Conservation (phyloP, 495 filamentous ascomycete species). For the Aspergillus coremiiformis region DNA sequence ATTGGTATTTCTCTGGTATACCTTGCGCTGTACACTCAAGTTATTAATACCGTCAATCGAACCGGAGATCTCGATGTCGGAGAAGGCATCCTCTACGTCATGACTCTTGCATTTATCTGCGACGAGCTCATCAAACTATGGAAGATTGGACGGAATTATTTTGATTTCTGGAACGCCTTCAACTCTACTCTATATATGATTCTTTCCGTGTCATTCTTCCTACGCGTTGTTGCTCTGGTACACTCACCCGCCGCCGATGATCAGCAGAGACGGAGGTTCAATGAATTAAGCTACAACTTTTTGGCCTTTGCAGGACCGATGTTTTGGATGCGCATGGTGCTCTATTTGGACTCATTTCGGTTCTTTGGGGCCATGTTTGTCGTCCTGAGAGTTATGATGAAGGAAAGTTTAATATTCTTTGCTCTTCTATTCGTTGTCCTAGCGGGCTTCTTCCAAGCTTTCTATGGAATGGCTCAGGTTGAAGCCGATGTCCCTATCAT, state of each 20-base stretch:
- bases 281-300: slow-evolving; percentile 85
- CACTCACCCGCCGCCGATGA: slow-evolving; percentile 47
- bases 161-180: slow-evolving; percentile 94
- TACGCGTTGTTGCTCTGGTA: slow-evolving; percentile 68
- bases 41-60: slow-evolving; percentile 86
- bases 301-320: slow-evolving; percentile 84
- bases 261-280: slow-evolving; percentile 54
- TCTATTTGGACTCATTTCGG: slow-evolving; percentile 87
- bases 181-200: slow-evolving; percentile 75
- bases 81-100: slow-evolving; percentile 78
- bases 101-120: slow-evolving; percentile 87
- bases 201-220: slow-evolving; percentile 65
- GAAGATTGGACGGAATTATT: slow-evolving; percentile 82
- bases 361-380: slow-evolving; percentile 99
- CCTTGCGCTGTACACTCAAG: slow-evolving; percentile 75
- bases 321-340: slow-evolving; percentile 91
- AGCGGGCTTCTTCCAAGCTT: slow-evolving; percentile 88
- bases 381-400: slow-evolving; percentile 98
- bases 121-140: slow-evolving; percentile 84
- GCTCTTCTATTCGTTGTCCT: slow-evolving; percentile 81
- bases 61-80: slow-evolving; percentile 74
- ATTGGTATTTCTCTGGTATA: slow-evolving; percentile 78
- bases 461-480: slow-evolving; percentile 84
- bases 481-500: slow-evolving; percentile 58
- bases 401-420: slow-evolving; percentile 96